Percentiles rank a stretch among this genome's conserved stretches.
Evolutionary conservation across 345 rosid genomes (phyloP).

Genomic region (Syzygium aromaticum): DNA sequence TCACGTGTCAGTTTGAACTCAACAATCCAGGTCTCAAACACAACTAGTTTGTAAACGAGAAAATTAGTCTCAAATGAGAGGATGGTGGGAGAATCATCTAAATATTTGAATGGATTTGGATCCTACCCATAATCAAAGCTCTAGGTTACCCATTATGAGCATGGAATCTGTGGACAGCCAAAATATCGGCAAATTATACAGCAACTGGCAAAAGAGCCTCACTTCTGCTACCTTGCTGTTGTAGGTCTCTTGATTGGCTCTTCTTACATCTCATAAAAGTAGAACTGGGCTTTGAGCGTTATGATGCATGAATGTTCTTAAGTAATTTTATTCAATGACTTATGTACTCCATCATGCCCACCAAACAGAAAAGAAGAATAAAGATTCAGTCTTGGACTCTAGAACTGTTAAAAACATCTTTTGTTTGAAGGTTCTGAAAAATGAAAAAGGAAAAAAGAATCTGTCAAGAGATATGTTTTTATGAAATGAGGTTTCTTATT

Average conservation of each 20-base stretch:
- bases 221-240: background rate
- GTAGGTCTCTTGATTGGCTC: background rate
- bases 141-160: background rate
- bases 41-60: background rate
- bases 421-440: background rate
- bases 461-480: background rate
- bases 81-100: background rate
- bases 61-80: background rate
- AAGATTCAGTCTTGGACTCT: background rate
- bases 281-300: background rate
- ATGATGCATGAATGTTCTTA: background rate
- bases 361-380: background rate
- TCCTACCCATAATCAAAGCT: background rate
- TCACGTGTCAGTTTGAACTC: background rate
- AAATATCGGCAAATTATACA: background rate
- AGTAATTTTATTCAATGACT: background rate
- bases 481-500: background rate
- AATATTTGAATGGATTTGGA: background rate
- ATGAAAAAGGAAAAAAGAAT: background rate
- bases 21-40: background rate
- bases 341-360: background rate
- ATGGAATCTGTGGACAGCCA: background rate
- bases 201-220: background rate
- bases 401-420: background rate
- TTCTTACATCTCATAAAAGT: background rate